Percentiles rank a stretch among this genome's conserved stretches.
These are phyloP conservation scores for Daldinia sp. DNA, from an alignment of 2,329 filamentous ascomycete genomes.

Conservation along the genomic window DNA sequence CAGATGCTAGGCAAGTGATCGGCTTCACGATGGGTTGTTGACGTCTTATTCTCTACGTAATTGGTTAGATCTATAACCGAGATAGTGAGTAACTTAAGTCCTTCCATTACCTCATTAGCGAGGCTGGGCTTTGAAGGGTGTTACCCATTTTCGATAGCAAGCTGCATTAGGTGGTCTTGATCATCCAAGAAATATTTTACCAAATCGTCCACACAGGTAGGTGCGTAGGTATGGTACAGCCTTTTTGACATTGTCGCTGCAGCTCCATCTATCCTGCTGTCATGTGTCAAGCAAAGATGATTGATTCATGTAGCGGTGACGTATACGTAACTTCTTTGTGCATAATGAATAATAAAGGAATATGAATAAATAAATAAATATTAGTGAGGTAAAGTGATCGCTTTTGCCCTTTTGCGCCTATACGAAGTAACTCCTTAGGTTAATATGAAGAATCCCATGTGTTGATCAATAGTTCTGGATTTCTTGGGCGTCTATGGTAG, in stretches of 20 bases:
- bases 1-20: conserved; percentile 27
- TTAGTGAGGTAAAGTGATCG: too few species aligned
- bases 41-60: conserved; percentile 23
- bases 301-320: conserved; percentile 18
- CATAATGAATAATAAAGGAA: too few species aligned
- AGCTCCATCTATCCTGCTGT: neutral
- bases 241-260: conserved; percentile 6
- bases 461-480: neutral
- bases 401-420: neutral
- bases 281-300: conserved; percentile 1
- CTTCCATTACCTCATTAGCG: conserved; percentile 26
- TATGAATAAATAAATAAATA: too few species aligned
- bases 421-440: neutral
- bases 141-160: conserved; percentile 15
- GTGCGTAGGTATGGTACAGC: too few species aligned
- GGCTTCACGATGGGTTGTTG: conserved; percentile 18
- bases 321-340: too few species aligned
- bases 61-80: conserved; percentile 29
- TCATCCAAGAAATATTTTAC: conserved; percentile 7
- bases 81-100: conserved; percentile 21
- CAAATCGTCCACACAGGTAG: neutral
- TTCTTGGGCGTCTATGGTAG: neutral
- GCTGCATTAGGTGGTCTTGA: conserved; percentile 10
- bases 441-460: neutral
- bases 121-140: conserved; percentile 31